Percentiles rank a stretch among this genome's conserved stretches.
Conservation (phyloP, 495 filamentous ascomycete genomes). For the Penicillium paxilli region DNA sequence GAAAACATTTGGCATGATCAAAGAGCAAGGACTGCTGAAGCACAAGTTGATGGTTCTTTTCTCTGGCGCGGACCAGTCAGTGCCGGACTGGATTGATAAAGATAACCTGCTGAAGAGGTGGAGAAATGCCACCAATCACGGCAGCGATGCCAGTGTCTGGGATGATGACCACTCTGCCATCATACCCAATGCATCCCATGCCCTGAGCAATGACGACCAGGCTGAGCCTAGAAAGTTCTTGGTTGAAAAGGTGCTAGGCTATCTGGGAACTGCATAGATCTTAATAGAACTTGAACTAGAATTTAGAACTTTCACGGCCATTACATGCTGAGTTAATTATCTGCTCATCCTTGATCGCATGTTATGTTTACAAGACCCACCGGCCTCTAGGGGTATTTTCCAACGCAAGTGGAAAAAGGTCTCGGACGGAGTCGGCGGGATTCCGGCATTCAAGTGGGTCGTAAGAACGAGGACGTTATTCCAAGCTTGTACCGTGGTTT, state of each 20-base stretch:
- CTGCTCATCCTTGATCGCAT: too few species aligned
- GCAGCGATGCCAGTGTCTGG: conserved; percentile 34
- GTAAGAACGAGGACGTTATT: not conserved
- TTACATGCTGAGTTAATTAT: too few species aligned
- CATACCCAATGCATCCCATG: conserved; percentile 48
- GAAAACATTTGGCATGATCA: conserved; percentile 63
- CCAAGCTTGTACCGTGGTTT: not conserved
- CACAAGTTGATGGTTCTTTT: conserved; percentile 52
- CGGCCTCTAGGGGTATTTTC: not conserved
- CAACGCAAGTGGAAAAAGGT: not conserved
- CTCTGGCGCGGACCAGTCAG: conserved; percentile 68
- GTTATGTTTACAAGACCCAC: not conserved
- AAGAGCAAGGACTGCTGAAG: conserved; percentile 53
- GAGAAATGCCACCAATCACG: conserved; percentile 53
- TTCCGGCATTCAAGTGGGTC: not conserved
- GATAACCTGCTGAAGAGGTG: conserved; percentile 60
- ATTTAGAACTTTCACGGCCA: not conserved
- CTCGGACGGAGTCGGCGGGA: not conserved
- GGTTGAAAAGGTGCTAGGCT: conserved; percentile 36
- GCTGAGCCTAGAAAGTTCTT: conserved; percentile 40
- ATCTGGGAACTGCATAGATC: conserved; percentile 18
- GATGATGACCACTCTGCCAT: conserved; percentile 37
- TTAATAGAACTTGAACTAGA: not conserved
- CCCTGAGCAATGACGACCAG: conserved; percentile 48
- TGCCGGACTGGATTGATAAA: conserved; percentile 65